A percentile compares a stretch with the other conserved stretches of the same genome.
Conservation (phyloP, 192 early-diverging fungal genomes). For the Geranomyces michiganensis region DNA sequence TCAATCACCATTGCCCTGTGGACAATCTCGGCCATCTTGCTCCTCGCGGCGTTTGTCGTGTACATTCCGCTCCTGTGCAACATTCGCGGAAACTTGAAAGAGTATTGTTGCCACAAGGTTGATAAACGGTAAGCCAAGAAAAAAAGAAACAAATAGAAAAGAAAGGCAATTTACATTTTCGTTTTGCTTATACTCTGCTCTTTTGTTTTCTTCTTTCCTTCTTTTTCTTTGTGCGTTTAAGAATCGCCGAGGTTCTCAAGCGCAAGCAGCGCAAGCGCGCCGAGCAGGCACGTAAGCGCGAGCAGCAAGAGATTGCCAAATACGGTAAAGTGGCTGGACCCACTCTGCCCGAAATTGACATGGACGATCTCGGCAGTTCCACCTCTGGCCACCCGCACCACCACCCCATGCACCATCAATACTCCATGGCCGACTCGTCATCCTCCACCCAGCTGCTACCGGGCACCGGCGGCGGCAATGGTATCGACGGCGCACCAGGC, state of each 20-base stretch:
- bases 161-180: too few species aligned
- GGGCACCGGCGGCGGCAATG: neutral
- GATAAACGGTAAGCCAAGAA: constrained; percentile 72
- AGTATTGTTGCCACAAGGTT: constrained; percentile 86
- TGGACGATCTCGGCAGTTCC: constrained; percentile 4
- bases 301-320: constrained; percentile 41
- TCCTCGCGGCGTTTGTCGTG: constrained; percentile 64
- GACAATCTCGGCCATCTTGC: constrained; percentile 53
- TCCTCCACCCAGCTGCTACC: neutral
- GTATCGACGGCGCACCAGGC: neutral
- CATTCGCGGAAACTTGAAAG: constrained; percentile 86
- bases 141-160: too few species aligned
- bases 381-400: neutral
- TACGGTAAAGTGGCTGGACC: constrained; percentile 28
- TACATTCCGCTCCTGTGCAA: constrained; percentile 79
- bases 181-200: too few species aligned
- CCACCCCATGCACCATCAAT: neutral
- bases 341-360: constrained; percentile 32
- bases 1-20: constrained; percentile 70
- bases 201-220: neutral
- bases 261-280: constrained; percentile 55
- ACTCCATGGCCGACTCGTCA: neutral
- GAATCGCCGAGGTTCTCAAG: constrained; percentile 63
- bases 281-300: constrained; percentile 48
- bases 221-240: constrained; percentile 3